Evolutionary conservation across 2,329 filamentous ascomycete genomes (phyloP).

Genomic region (Botrytis cinerea): DNA sequence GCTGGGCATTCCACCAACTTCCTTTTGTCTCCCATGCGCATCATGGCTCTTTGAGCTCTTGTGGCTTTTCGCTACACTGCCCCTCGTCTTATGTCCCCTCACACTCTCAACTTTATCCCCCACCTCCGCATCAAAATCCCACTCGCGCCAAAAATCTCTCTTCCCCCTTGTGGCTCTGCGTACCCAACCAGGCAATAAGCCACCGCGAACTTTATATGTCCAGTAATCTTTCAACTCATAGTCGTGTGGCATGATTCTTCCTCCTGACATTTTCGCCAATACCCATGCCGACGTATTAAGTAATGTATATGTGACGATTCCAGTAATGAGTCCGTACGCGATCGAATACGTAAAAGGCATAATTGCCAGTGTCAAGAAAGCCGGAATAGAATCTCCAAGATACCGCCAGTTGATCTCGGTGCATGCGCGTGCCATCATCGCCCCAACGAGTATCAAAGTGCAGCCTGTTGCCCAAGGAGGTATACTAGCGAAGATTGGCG

Average conservation of each 20-base stretch:
- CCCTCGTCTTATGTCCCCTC: conserved; percentile 25
- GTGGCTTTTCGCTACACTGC: conserved; percentile 23
- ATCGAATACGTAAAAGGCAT: conserved; percentile 94
- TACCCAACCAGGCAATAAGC: conserved; percentile 74
- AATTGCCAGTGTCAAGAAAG: conserved; percentile 78
- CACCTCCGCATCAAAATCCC: conserved; percentile 32
- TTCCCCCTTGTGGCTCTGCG: conserved; percentile 47
- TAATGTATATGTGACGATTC: conserved; percentile 73
- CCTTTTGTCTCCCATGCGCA: not conserved
- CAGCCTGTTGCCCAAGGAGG: conserved; percentile 88
- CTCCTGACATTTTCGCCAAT: conserved; percentile 65
- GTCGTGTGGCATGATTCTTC: conserved; percentile 72
- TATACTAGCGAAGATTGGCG: conserved; percentile 86
- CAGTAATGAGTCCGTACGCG: conserved; percentile 79
- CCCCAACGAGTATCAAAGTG: conserved; percentile 84
- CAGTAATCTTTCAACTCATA: conserved; percentile 77
- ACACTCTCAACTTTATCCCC: not conserved
- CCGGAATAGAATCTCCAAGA: conserved; percentile 78
- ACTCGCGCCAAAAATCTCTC: conserved; percentile 35
- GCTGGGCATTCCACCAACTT: not conserved
- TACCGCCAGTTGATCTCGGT: conserved; percentile 89
- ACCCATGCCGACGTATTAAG: conserved; percentile 73
- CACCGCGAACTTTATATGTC: conserved; percentile 76
- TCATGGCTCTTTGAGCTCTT: conserved; percentile 23
- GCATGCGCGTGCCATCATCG: conserved; percentile 78